Evolutionary conservation across 495 filamentous ascomycete species (phyloP).

Genomic region (Aspergillus ellipticus): DNA sequence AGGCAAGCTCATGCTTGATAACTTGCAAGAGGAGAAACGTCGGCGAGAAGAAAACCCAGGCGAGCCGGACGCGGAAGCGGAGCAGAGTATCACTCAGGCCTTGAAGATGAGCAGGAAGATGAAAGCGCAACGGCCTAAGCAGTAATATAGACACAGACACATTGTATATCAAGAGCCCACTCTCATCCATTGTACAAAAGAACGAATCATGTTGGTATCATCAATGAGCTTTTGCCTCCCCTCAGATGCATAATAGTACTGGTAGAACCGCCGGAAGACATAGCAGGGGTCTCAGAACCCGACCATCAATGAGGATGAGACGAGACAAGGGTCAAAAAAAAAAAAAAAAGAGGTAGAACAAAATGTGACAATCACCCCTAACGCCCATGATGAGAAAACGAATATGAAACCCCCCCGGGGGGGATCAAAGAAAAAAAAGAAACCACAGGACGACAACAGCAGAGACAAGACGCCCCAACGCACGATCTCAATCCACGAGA

Average conservation of each 20-base stretch:
- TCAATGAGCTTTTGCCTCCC: slow-evolving; percentile 13
- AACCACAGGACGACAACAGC: slow-evolving; percentile 11
- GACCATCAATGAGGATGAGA: neutral
- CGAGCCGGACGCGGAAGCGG: slow-evolving; percentile 9
- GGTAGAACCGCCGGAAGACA: neutral
- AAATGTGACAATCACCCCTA: neutral
- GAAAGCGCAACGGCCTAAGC: slow-evolving; percentile 27
- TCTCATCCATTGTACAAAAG: slow-evolving; percentile 20
- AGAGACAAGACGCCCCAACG: slow-evolving; percentile 8
- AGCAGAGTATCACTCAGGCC: slow-evolving; percentile 42
- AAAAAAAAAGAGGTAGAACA: neutral
- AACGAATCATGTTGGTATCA: slow-evolving; percentile 22
- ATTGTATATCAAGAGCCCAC: neutral
- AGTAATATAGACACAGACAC: slow-evolving; percentile 12
- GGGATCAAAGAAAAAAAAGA: slow-evolving; percentile 1
- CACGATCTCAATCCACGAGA: slow-evolving; percentile 1
- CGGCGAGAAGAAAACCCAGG: slow-evolving; percentile 37
- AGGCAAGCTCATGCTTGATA: slow-evolving; percentile 77
- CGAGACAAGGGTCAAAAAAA: no score
- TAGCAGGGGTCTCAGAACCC: neutral
- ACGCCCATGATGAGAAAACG: slow-evolving; percentile 7
- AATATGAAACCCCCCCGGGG: no score
- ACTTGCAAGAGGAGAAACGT: slow-evolving; percentile 57
- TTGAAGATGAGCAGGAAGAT: slow-evolving; percentile 35
- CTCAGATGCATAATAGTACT: slow-evolving; percentile 7